Conservation (phyloP, 768 basidiomycete genomes). For the Calvatia gigantea region DNA sequence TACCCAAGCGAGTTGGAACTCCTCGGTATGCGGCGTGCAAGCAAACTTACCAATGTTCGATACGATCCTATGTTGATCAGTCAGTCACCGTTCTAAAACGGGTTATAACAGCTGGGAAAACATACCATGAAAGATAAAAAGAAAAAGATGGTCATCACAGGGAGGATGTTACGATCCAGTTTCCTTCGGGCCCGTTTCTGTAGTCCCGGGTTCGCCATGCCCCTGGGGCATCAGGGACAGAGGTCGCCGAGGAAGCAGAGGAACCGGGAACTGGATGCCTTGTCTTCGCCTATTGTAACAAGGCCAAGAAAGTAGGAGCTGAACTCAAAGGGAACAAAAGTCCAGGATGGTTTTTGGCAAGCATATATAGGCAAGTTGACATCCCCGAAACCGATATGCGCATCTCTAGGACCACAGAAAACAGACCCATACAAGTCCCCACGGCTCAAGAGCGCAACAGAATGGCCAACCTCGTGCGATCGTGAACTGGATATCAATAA, state of each 20-base stretch:
- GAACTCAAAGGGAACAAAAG: too few relatives aligned
- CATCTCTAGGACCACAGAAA: too few relatives aligned
- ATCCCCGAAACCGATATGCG: too few relatives aligned
- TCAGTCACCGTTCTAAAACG: not conserved
- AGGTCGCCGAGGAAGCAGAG: not conserved
- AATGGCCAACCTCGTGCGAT: too few relatives aligned
- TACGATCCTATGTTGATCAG: slow-evolving; percentile 23
- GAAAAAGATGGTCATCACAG: slow-evolving; percentile 32
- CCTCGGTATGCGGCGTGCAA: not conserved
- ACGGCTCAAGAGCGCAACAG: too few relatives aligned
- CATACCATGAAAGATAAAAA: slow-evolving; percentile 31
- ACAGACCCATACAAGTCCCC: too few relatives aligned
- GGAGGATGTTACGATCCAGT: slow-evolving; percentile 19
- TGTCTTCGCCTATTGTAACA: not conserved
- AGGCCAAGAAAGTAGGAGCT: not conserved
- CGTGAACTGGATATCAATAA: too few relatives aligned
- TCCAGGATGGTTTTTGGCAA: too few relatives aligned
- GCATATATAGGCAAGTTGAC: too few relatives aligned
- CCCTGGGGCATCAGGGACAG: not conserved
- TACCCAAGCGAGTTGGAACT: not conserved
- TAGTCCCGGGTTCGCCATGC: not conserved
- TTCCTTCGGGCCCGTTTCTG: slow-evolving; percentile 3
- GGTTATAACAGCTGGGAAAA: not conserved
- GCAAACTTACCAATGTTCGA: slow-evolving; percentile 27
- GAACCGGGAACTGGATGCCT: not conserved